phyloP scores from a whole-genome alignment of 1,139 yeast species.

The Pichia sp. region DNA sequence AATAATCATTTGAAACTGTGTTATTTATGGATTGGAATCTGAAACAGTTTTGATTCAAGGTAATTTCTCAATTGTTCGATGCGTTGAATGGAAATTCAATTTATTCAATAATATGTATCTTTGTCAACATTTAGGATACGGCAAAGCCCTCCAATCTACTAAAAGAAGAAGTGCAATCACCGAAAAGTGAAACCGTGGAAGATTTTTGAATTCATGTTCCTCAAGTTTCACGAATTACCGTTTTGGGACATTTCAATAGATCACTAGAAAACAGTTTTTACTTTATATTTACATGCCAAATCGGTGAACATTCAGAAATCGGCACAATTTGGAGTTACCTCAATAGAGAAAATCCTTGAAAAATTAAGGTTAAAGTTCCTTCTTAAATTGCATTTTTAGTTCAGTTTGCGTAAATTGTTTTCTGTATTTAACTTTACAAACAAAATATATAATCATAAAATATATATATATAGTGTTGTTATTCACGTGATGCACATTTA shows the following conservation, averaged over 20 bases:
- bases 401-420: too few relatives aligned
- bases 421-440: too few relatives aligned
- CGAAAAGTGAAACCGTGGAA: not conserved
- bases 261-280: conserved; percentile 16
- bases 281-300: conserved; percentile 20
- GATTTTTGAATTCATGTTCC: not conserved
- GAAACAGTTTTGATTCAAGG: not conserved
- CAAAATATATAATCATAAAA: too few relatives aligned
- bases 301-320: not conserved
- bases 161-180: not conserved
- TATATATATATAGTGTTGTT: too few relatives aligned
- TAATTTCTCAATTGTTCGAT: not conserved
- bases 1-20: not conserved
- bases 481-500: too few relatives aligned
- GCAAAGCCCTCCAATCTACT: not conserved
- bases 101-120: not conserved
- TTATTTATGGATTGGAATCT: not conserved
- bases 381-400: too few relatives aligned
- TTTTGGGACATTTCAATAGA: conserved; percentile 10
- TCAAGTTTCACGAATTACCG: conserved; percentile 2
- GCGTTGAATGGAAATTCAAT: not conserved
- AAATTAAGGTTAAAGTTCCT: not conserved
- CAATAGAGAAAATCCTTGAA: not conserved
- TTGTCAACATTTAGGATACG: not conserved
- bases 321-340: not conserved